Evolutionary conservation across 768 basidiomycete species (phyloP).

Genomic region (Cystobasidium tubakii): DNA sequence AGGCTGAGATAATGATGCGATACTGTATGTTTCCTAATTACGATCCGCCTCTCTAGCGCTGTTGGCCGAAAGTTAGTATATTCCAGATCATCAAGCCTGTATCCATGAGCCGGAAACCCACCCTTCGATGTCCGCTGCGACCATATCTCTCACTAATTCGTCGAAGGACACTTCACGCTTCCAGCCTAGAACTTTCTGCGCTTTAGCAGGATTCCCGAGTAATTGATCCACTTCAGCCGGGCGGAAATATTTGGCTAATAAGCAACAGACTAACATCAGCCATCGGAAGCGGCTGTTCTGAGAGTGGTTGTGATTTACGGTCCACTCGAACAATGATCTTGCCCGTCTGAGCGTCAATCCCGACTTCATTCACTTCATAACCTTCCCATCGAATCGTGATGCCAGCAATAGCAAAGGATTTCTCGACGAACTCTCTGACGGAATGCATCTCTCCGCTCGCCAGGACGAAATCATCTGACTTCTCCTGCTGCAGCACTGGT

Average conservation of each 20-base stretch:
- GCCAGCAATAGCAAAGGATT: constrained; percentile 67
- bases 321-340: constrained; percentile 77
- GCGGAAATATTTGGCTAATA: constrained; percentile 31
- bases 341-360: constrained; percentile 63
- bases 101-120: no score
- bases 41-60: neutral
- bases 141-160: constrained; percentile 84
- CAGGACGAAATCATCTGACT: constrained; percentile 82
- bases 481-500: constrained; percentile 78
- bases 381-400: constrained; percentile 70
- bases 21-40: neutral
- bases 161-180: constrained; percentile 79
- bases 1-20: neutral
- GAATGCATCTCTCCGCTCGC: constrained; percentile 94
- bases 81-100: no score
- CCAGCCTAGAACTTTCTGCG: constrained; percentile 82
- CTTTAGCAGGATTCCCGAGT: constrained; percentile 81
- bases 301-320: constrained; percentile 47
- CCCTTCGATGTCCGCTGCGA: constrained; percentile 61
- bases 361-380: constrained; percentile 68
- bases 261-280: constrained; percentile 11
- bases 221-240: constrained; percentile 59
- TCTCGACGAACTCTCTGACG: constrained; percentile 87
- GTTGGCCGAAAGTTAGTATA: neutral
- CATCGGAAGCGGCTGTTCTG: neutral